Evolutionary conservation across 164 flowering plant genomes (phyloP), one percentile per base, ranked within the genome.

Genomic region (Liriodendron chinense): DNA sequence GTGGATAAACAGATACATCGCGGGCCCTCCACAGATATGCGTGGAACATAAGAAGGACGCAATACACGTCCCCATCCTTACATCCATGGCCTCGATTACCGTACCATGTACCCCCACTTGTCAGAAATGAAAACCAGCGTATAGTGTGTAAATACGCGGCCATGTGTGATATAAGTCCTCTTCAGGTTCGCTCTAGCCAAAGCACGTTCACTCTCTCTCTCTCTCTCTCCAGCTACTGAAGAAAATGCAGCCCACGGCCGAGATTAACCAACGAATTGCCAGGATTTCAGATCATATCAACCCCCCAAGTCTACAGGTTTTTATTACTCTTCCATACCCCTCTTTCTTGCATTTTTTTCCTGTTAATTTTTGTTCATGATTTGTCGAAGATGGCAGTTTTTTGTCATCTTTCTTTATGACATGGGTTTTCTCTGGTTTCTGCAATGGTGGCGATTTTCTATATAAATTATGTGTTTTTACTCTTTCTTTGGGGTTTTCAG

Each of bases 261-360:
- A 87, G 24, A 83, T 80, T 47, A 85, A 74, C 64, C 93, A 84
- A 56, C 91, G 98, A 20, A 87, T 95, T 77, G 92, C 96, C 1
- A 86, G 88, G 81, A 86, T 95, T 77, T 80, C 92, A 34, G 93
- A 94, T 76, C 98, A 95, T 80, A 91, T 95, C 47, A 77, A 84
- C 57, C 97, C 98, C 77, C 85, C 91, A 0, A 80, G 77, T 79
- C 76, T 72, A 76, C 85, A 87, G 91, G 94, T 89, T 69, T 70
- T 18, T 28, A n/a, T 63, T 21, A 24, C 24, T 14, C 65, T 20
- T 68, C n/a, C 68, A 66, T 23, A 63, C 48, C 23, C 21, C 75
- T 76, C 48, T 49, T n/a, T 34, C 9, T 79, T 65, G 16, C 59
- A 2, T 13, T 63, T 47, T 26, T 47, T 68, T 0, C 24, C 7